Conservation (phyloP, 306 rosid genomes). For the Acmispon strigosus region DNA sequence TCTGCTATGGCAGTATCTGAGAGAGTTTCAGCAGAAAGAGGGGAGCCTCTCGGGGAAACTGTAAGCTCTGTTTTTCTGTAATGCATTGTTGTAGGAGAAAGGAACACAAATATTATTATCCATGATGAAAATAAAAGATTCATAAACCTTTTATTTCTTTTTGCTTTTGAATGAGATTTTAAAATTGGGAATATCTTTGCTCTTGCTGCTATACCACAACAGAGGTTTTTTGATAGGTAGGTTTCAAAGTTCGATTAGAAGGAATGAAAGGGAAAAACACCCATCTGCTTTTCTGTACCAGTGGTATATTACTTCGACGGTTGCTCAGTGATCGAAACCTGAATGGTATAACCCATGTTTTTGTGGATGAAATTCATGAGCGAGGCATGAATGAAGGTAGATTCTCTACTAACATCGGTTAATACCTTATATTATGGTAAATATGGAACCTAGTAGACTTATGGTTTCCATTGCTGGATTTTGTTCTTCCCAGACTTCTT, state of each 20-base stretch:
- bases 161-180: conserved; percentile 25
- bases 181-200: conserved; percentile 41
- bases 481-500: conserved; percentile 75
- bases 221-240: conserved; percentile 86
- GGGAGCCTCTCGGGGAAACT: conserved; percentile 91
- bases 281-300: conserved; percentile 91
- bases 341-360: conserved; percentile 88
- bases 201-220: conserved; percentile 67
- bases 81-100: background rate
- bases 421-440: conserved; percentile 3
- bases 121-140: conserved; percentile 18
- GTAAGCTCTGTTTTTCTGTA: conserved; percentile 43
- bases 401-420: background rate
- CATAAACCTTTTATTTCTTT: conserved; percentile 3
- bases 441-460: conserved; percentile 19
- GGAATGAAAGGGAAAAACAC: conserved; percentile 95
- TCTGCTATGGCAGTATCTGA: conserved; percentile 97
- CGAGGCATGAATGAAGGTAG: conserved; percentile 99
- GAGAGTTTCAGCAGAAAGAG: conserved; percentile 93
- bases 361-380: conserved; percentile 98
- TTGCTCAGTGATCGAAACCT: conserved; percentile 82
- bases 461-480: conserved; percentile 19
- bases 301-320: conserved; percentile 95
- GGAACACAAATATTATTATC: background rate
- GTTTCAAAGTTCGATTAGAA: conserved; percentile 95